Conservation (phyloP, 306 rosid species). For the Citrullus amarus region DNA sequence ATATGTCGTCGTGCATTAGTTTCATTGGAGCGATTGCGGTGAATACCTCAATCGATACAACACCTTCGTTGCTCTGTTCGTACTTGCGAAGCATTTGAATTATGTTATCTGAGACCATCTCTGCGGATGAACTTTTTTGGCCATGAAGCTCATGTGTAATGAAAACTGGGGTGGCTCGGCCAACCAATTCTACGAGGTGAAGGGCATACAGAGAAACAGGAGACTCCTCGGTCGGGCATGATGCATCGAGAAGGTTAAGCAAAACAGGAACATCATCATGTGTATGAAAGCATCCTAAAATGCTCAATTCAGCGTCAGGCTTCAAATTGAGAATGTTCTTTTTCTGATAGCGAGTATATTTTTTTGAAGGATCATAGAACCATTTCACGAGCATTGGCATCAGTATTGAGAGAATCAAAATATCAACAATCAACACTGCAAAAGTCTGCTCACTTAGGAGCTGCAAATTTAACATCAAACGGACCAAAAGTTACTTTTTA, state of each 20-base stretch:
- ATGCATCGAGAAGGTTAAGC: slow-evolving; percentile 42
- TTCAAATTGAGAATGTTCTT: slow-evolving; percentile 29
- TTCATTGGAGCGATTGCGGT: slow-evolving; percentile 33
- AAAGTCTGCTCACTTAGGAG: slow-evolving; percentile 8
- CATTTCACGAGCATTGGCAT: slow-evolving; percentile 15
- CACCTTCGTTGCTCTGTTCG: slow-evolving; percentile 14
- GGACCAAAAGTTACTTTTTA: background rate
- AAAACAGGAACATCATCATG: slow-evolving; percentile 25
- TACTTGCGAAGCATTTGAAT: background rate
- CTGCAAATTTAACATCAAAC: slow-evolving; percentile 19
- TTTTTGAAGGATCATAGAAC: slow-evolving; percentile 48
- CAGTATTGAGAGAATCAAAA: slow-evolving; percentile 11
- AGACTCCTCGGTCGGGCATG: slow-evolving; percentile 30
- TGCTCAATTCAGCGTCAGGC: slow-evolving; percentile 28
- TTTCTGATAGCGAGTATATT: slow-evolving; percentile 37
- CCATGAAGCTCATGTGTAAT: slow-evolving; percentile 38
- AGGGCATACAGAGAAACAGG: slow-evolving; percentile 33
- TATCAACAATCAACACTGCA: slow-evolving; percentile 12
- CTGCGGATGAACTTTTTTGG: background rate
- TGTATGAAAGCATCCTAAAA: slow-evolving; percentile 35
- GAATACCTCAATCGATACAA: slow-evolving; percentile 20
- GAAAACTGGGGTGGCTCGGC: slow-evolving; percentile 51
- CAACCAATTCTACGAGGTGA: slow-evolving; percentile 49
- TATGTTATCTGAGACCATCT: background rate
- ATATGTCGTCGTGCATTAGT: slow-evolving; percentile 51